Evolutionary conservation across 2,329 filamentous ascomycete species (phyloP).

Genomic region (Pseudofabraea citricarpa): DNA sequence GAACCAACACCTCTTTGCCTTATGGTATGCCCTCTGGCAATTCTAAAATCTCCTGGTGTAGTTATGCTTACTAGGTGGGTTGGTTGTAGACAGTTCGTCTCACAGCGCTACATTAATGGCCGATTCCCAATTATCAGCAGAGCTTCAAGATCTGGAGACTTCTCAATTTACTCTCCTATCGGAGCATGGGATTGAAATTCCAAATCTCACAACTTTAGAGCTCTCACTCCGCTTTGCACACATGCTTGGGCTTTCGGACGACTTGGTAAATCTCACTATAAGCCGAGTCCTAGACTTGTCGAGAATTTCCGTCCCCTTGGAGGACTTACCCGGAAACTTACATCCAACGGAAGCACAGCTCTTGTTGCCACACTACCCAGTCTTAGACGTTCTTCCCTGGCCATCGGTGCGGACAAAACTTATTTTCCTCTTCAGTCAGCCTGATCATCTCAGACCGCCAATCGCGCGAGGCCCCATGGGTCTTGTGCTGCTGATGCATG

Average conservation of each 20-base stretch:
- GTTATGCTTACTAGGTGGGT: conserved; percentile 1
- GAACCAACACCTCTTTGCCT: conserved; percentile 2
- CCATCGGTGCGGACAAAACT: conserved; percentile 13
- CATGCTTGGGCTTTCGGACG: conserved; percentile 7
- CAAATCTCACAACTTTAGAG: conserved; percentile 7
- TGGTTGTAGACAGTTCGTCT: background rate
- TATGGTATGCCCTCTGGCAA: conserved; percentile 3
- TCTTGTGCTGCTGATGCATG: conserved; percentile 9
- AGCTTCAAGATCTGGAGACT: conserved; percentile 12
- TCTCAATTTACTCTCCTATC: conserved; percentile 12
- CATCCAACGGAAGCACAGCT: conserved; percentile 10
- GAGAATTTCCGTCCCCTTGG: conserved; percentile 5
- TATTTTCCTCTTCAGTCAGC: conserved; percentile 12
- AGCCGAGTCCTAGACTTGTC: background rate
- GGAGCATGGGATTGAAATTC: conserved; percentile 8
- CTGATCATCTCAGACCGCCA: conserved; percentile 8
- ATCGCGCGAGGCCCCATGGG: conserved; percentile 9
- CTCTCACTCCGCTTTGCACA: conserved; percentile 6
- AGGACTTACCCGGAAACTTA: conserved; percentile 8
- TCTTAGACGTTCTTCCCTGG: conserved; percentile 13
- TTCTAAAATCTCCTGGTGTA: conserved; percentile 1
- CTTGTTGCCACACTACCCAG: conserved; percentile 9
- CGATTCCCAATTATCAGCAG: conserved; percentile 4
- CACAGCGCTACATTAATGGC: background rate
- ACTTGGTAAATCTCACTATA: conserved; percentile 1